Percentiles rank a stretch among this genome's conserved stretches.
These are phyloP conservation scores for Hypoxylon sp. DNA, from an alignment of 2,329 filamentous ascomycete genomes.

Conservation along the genomic window DNA sequence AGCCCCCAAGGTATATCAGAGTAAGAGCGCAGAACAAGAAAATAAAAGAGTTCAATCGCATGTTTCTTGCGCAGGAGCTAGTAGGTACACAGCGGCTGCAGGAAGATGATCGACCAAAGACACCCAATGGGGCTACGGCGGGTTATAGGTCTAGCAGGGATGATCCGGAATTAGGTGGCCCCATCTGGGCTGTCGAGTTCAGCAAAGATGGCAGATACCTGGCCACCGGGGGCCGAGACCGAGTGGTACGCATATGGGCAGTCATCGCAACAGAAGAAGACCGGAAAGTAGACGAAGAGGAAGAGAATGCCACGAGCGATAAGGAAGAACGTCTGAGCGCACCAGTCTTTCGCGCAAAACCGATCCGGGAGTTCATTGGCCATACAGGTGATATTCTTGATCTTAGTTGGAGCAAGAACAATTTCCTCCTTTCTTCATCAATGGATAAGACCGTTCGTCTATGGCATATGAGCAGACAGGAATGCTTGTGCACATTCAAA, in stretches of 20 bases:
- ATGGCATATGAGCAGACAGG: constrained; percentile 88
- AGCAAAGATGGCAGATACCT: constrained; percentile 92
- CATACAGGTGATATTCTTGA: constrained; percentile 91
- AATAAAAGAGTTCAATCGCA: constrained; percentile 82
- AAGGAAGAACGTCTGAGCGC: constrained; percentile 80
- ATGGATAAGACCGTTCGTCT: constrained; percentile 98
- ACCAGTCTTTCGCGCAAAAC: constrained; percentile 87
- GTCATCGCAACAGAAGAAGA: constrained; percentile 89
- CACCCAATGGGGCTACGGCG: constrained; percentile 48
- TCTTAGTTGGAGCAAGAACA: constrained; percentile 99
- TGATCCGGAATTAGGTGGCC: constrained; percentile 67
- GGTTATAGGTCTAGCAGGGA: constrained; percentile 54
- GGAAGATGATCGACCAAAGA: constrained; percentile 47
- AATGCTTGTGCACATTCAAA: constrained; percentile 94
- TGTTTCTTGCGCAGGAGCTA: constrained; percentile 96
- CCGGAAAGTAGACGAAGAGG: constrained; percentile 78
- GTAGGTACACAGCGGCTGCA: constrained; percentile 66
- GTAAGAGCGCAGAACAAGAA: constrained; percentile 87
- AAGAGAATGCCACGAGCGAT: constrained; percentile 66
- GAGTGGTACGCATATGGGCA: constrained; percentile 87
- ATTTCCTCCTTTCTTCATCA: constrained; percentile 93
- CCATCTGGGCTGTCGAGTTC: constrained; percentile 94
- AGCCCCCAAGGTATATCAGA: constrained; percentile 91
- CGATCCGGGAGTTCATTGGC: constrained; percentile 83
- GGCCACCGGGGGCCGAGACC: constrained; percentile 92